Percentiles rank a stretch among this genome's conserved stretches.
Evolutionary conservation across 768 basidiomycete species (phyloP).

Genomic region (Pisolithus orientalis): DNA sequence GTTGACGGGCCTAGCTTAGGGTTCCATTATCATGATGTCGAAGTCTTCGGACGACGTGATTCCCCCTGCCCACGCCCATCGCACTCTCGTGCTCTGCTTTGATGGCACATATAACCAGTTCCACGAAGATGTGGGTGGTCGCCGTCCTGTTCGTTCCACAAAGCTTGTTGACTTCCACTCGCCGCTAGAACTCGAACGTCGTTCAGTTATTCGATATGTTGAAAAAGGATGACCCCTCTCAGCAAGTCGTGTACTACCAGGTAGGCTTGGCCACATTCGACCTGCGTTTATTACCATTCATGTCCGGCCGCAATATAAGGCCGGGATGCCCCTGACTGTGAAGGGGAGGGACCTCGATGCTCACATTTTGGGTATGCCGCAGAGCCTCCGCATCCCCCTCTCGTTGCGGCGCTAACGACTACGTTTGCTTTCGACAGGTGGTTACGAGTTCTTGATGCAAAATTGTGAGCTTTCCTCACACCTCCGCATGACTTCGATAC

Average conservation of each 20-base stretch:
- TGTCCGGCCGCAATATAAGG: slow-evolving; percentile 27
- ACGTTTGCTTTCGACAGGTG: slow-evolving; percentile 33
- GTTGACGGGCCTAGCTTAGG: not conserved
- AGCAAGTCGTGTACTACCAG: slow-evolving; percentile 76
- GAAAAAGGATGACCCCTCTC: slow-evolving; percentile 53
- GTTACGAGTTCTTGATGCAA: slow-evolving; percentile 76
- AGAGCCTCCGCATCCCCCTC: not conserved
- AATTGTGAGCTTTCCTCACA: slow-evolving; percentile 41
- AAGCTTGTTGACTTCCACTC: not conserved
- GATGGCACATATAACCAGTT: slow-evolving; percentile 61
- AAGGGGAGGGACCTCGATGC: slow-evolving; percentile 55
- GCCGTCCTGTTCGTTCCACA: not conserved
- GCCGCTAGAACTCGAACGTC: slow-evolving; percentile 63
- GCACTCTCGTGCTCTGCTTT: slow-evolving; percentile 66
- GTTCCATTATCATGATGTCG: not conserved
- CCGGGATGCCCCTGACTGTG: slow-evolving; percentile 60
- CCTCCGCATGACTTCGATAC: not conserved
- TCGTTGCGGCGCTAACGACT: not conserved
- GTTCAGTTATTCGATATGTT: slow-evolving; percentile 64
- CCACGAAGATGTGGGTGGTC: slow-evolving; percentile 46
- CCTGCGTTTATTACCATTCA: not conserved
- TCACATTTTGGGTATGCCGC: slow-evolving; percentile 60
- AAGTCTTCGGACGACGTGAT: slow-evolving; percentile 27
- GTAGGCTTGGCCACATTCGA: slow-evolving; percentile 22
- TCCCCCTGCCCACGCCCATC: slow-evolving; percentile 36